A percentile compares a stretch with the other conserved stretches of the same genome.
These are phyloP conservation scores for Hirsutella rhossiliensis DNA, from an alignment of 2,329 filamentous ascomycete species.

Conservation along the genomic window DNA sequence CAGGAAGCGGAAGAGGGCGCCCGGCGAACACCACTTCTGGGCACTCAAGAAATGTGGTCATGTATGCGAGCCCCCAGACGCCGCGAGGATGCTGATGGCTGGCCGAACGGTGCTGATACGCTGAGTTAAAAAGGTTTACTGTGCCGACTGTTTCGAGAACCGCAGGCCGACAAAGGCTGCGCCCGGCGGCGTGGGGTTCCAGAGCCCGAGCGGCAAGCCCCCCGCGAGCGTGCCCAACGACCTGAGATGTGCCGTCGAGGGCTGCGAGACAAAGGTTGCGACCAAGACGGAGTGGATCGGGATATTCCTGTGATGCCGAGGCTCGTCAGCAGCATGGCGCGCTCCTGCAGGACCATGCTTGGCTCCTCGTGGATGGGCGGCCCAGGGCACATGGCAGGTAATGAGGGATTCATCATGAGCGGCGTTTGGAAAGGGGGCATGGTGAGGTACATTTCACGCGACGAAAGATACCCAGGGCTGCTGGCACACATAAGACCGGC, in stretches of 20 bases:
- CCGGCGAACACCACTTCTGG: slow-evolving; percentile 78
- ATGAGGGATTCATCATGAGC: background rate
- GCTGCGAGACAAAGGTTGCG: slow-evolving; percentile 40
- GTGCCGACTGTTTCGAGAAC: slow-evolving; percentile 47
- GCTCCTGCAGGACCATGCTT: no score
- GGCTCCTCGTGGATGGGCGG: no score
- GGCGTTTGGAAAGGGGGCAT: background rate
- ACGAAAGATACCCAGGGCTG: background rate
- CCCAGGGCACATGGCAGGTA: no score
- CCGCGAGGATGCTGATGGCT: background rate
- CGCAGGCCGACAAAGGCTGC: slow-evolving; percentile 28
- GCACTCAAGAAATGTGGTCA: slow-evolving; percentile 85
- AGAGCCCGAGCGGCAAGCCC: slow-evolving; percentile 15
- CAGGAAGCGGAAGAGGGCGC: slow-evolving; percentile 32
- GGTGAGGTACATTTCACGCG: background rate
- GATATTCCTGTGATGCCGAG: slow-evolving; percentile 33
- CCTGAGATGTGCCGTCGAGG: slow-evolving; percentile 43
- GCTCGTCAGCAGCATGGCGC: background rate
- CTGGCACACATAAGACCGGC: background rate
- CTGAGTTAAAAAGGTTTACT: slow-evolving; percentile 40
- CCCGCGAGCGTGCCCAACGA: slow-evolving; percentile 15
- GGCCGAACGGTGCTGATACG: background rate
- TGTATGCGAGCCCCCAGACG: slow-evolving; percentile 35
- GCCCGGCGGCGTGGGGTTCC: slow-evolving; percentile 25
- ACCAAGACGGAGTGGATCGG: slow-evolving; percentile 49